Evolutionary conservation across 106 monocot species (phyloP).

Genomic region (Alisma plantagoaquatica): DNA sequence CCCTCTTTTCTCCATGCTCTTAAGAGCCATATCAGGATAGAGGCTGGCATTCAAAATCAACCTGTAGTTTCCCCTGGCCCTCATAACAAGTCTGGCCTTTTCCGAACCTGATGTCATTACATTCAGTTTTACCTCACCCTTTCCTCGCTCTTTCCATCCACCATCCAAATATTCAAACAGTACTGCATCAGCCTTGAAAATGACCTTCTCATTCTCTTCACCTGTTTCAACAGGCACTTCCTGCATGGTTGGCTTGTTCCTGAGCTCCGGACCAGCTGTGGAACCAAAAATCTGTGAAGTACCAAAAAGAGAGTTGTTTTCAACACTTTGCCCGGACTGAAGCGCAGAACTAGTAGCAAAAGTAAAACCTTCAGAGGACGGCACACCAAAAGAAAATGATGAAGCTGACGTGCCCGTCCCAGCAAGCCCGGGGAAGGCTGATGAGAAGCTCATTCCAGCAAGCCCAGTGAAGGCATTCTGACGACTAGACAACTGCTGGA

Average conservation of each 20-base stretch:
- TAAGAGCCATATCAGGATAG: conserved; percentile 81
- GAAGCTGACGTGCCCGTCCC: too few relatives aligned
- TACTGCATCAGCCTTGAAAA: conserved; percentile 80
- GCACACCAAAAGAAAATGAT: conserved; percentile 69
- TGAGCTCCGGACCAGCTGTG: too few relatives aligned
- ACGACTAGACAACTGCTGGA: conserved; percentile 76
- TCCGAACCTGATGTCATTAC: conserved; percentile 27
- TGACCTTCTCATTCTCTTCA: conserved; percentile 81
- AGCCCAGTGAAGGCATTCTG: conserved; percentile 95
- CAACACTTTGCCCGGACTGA: conserved; percentile 31
- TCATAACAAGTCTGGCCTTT: conserved; percentile 84
- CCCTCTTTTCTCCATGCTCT: conserved; percentile 87
- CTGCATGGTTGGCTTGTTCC: conserved; percentile 32
- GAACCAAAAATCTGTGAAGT: too few relatives aligned
- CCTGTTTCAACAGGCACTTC: conserved; percentile 82
- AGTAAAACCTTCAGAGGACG: conserved; percentile 26
- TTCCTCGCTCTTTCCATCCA: conserved; percentile 96
- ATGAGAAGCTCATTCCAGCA: conserved; percentile 84
- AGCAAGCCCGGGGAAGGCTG: too few relatives aligned
- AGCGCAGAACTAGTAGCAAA: conserved; percentile 33
- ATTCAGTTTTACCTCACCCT: conserved; percentile 83
- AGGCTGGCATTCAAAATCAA: conserved; percentile 80
- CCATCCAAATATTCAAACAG: conserved; percentile 83
- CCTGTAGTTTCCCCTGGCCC: conserved; percentile 80
- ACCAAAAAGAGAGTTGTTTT: too few relatives aligned